Conservation (phyloP, 2,329 filamentous ascomycete species). For the Ascochyta koolunga region DNA sequence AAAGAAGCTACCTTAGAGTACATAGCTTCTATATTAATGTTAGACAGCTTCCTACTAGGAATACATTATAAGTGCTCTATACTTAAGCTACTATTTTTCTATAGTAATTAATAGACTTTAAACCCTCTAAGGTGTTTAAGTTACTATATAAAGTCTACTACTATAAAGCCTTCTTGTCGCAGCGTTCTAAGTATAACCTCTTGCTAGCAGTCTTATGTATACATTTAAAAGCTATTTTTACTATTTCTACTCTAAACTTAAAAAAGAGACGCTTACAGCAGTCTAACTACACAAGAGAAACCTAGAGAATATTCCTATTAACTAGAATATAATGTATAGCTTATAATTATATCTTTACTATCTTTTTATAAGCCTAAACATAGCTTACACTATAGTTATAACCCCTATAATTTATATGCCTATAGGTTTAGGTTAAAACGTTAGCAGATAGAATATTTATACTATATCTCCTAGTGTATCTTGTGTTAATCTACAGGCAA, state of each 20-base stretch:
- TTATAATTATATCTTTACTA: not conserved
- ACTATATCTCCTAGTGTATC: no score
- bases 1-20: no score
- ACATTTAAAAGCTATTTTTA: conserved; percentile 1
- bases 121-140: not conserved
- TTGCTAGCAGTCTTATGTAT: not conserved
- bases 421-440: not conserved
- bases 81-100: not conserved
- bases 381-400: no score
- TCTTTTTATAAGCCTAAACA: not conserved
- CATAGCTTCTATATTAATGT: no score
- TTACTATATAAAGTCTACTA: no score
- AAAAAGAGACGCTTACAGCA: conserved; percentile 7
- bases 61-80: conserved; percentile 20
- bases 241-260: conserved; percentile 3
- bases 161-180: not conserved
- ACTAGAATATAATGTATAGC: conserved; percentile 5
- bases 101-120: not conserved
- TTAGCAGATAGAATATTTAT: conserved; percentile 14
- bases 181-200: not conserved
- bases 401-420: not conserved
- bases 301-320: no score
- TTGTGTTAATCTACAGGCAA: no score
- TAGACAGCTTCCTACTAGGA: no score
- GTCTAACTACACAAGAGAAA: conserved; percentile 10